Evolutionary conservation across 345 rosid genomes (phyloP), one percentile per base, ranked within the genome.

Genomic region (Nephelium lappaceum): DNA sequence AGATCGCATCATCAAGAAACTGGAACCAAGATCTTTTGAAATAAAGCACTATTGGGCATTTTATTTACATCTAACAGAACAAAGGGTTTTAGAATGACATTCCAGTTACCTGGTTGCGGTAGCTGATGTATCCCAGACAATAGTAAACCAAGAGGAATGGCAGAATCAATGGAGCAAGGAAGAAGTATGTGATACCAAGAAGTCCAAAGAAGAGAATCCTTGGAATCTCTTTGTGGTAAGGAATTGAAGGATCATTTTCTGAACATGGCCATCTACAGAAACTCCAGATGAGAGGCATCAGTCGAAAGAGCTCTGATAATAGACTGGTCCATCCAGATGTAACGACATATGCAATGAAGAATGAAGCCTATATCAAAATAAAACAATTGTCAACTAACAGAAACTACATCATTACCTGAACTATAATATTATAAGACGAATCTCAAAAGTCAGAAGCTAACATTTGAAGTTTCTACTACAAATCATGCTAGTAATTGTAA

Each of bases 321-420:
- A n/a, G n/a, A n/a, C n/a, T n/a, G n/a, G n/a, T n/a, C n/a, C n/a
- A n/a, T n/a, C n/a, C n/a, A n/a, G n/a, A n/a, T n/a, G n/a, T n/a
- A n/a, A n/a, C n/a, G 69, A 93, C 97, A 81, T 92, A 95, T 45
- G 98, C 89, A 63, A 95, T 92, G 86, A 93, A 95, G 84, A 93
- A 93, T 36, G 98, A 89, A 36, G 99, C 98, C 96, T 95, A 78
- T 79, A 84, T 55, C 79, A 70, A 77, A 67, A 58, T 68, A 78
- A 70, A 67, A n/a, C n/a, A n/a, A n/a, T n/a, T n/a, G 63, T n/a
- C 63, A 58, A 7, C 63, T 21, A 58, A 19, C 63, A 70, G 68
- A 84, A 75, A 72, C 38, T 5, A 72, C 55, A 43, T 60, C 60
- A 69, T 53, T 70, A 38, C 39, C 70, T 68, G 43, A 61, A 25